A percentile compares a stretch with the other conserved stretches of the same genome.
These are phyloP conservation scores for Candida yuanshanica DNA, from an alignment of 805 yeast species.

Conservation along the genomic window DNA sequence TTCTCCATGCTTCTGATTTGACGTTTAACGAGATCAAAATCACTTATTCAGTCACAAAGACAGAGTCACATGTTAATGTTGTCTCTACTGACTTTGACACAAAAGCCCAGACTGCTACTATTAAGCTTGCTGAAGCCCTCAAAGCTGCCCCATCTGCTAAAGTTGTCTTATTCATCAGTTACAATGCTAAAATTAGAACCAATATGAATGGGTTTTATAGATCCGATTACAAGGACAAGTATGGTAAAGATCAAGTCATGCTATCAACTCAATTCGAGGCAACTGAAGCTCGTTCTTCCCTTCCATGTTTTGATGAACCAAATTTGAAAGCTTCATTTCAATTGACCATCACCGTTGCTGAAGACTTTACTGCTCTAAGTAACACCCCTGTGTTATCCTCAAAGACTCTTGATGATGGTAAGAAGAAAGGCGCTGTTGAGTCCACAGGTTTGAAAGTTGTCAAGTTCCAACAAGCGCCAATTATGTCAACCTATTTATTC, in stretches of 20 bases:
- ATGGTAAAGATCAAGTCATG: constrained; percentile 63
- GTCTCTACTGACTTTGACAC: constrained; percentile 36
- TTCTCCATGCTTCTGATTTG: constrained; percentile 58
- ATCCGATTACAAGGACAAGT: constrained; percentile 50
- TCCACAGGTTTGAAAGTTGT: constrained; percentile 22
- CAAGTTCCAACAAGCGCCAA: constrained; percentile 65
- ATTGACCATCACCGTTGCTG: constrained; percentile 52
- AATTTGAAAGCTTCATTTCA: constrained; percentile 70
- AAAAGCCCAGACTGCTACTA: constrained; percentile 55
- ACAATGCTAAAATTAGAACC: constrained; percentile 56
- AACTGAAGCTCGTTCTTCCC: constrained; percentile 77
- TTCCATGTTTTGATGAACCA: constrained; percentile 85
- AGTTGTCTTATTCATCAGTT: constrained; percentile 42
- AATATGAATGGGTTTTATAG: constrained; percentile 81
- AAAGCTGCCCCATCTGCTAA: constrained; percentile 29
- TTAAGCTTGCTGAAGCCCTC: constrained; percentile 44
- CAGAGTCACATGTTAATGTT: constrained; percentile 17
- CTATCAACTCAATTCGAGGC: constrained; percentile 85
- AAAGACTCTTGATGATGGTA: constrained; percentile 35
- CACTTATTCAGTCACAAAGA: constrained; percentile 30
- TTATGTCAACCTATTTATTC: constrained; percentile 75
- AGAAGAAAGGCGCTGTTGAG: constrained; percentile 43
- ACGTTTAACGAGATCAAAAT: constrained; percentile 43
- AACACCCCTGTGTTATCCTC: constrained; percentile 61
- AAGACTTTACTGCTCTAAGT: constrained; percentile 52